Evolutionary conservation across 2,329 filamentous ascomycete genomes (phyloP), one percentile per base, ranked within the genome.

Genomic region (Rosellinia necatrix): DNA sequence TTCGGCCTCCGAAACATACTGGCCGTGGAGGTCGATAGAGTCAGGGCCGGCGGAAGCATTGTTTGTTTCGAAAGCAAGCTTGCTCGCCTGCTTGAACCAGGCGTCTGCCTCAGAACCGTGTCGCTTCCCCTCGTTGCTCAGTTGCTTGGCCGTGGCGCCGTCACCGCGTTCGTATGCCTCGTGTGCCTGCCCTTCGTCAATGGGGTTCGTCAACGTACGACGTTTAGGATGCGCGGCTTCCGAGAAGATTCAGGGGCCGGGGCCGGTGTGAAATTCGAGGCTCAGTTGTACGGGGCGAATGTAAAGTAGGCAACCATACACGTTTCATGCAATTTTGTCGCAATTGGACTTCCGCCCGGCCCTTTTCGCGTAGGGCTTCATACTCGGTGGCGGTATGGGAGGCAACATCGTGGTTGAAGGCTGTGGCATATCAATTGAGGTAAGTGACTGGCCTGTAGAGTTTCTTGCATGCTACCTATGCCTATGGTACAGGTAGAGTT

Each of bases 21-120:
- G 89, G 2, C 94, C 94, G 73, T 99, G 94, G 43, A 99, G 80
- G 75, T 99, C 94, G 66, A 99, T 92, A 7, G 89, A 91, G 74
- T 97, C 93, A 35, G 79, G 79, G 13, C 84, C 81, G 8, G 96
- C 88, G 59, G 88, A 85, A 15, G 85, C 90, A 2, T 90, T 87
- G 71, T 97, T 97, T 78, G 97, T 97, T 76, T 93, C 91, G 78
- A 99, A 97, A 71, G 97, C 97, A 74, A 84, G 96, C 56, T 97
- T 90, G 57, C 90, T 91, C 1, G 94, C 94, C 74, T 96, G 91
- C 63, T 84, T 86, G 79, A 97, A 97, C 77, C 92, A 96, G 58
- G 88, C 80, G 64, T 96, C 91, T 85, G 96, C 94, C 71, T 88
- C 84, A 56, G 85, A 84, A 37, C 88, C 92, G 73, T 97, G 92